Evolutionary conservation across 169 alveolate species (phyloP), one percentile per base, ranked within the genome.

Genomic region (Besnoitia besnoiti): DNA sequence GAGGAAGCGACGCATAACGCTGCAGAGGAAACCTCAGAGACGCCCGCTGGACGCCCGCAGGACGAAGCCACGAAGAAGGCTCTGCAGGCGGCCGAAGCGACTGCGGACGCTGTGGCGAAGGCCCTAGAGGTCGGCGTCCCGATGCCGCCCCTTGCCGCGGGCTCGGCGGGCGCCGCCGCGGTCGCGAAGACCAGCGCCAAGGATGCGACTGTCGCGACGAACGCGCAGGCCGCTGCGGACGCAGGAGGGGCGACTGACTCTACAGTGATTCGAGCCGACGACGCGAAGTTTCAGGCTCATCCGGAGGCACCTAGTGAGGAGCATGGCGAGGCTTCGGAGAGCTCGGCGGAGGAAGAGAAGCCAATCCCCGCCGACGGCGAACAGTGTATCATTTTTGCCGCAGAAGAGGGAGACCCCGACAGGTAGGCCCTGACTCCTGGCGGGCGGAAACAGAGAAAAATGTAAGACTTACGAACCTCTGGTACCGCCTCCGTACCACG

Each of bases 311-410:
- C 82, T 10, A 35, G 14, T 51, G n/a, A 24, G n/a, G 67, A 2
- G 46, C 44, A n/a, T 42, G 82, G 46, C 5, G 82, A n/a, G 24
- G 7, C 40, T n/a, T 39, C 82, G 24, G 67, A 14, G 24, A 37
- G 27, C 39, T 62, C 39, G 7, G 21, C 16, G 59, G 40, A 77
- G 59, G 59, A 44, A 55, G 87, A 44, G 30, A 44, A 3, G 40
- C 55, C 87, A 10, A 27, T 77, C 40, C 55, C 49, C 37, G 87
- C 30, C 35, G 87, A 42, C 37, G 87, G 87, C 21, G 87, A 35
- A 19, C 59, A 42, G 61, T 77, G 87, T 40, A 77, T 77, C 87
- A 77, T 77, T 35, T 77, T 77, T 21, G 87, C 87, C 35, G 87
- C 87, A 37, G 87, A 77, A 21, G 87, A 77, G 30, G 87, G 87